Evolutionary conservation across 2,329 filamentous ascomycete genomes (phyloP).

Genomic region (Teratosphaeria pseudoeucalypti): DNA sequence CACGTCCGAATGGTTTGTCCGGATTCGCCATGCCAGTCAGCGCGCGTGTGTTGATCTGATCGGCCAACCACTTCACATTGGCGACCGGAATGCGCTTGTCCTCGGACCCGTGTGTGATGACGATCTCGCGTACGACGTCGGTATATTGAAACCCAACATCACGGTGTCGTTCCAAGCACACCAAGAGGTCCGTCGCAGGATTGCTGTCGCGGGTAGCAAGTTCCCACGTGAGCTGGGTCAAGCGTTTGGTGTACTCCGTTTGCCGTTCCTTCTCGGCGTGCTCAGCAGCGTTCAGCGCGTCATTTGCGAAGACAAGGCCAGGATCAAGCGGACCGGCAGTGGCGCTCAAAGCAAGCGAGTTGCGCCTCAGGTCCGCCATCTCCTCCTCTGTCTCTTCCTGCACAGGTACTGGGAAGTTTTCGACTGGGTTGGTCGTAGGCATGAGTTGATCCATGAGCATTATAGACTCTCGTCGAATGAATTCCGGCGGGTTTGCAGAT

Average conservation of each 20-base stretch:
- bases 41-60: constrained; percentile 57
- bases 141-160: constrained; percentile 94
- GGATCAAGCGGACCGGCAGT: constrained; percentile 26
- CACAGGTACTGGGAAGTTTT: constrained; percentile 20
- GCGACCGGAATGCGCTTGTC: constrained; percentile 89
- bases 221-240: constrained; percentile 92
- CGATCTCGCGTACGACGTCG: constrained; percentile 80
- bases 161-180: constrained; percentile 83
- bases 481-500: constrained; percentile 16
- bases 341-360: constrained; percentile 21
- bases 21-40: constrained; percentile 3
- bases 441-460: constrained; percentile 40
- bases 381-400: constrained; percentile 11
- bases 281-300: constrained; percentile 39
- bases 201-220: constrained; percentile 84
- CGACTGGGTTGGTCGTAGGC: constrained; percentile 26
- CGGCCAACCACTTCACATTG: constrained; percentile 89
- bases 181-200: constrained; percentile 82
- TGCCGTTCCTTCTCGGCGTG: constrained; percentile 63
- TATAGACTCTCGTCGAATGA: constrained; percentile 35
- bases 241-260: constrained; percentile 65
- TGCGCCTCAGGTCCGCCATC: constrained; percentile 1
- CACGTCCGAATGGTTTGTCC: constrained; percentile 3
- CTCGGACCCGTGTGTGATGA: constrained; percentile 87
- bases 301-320: constrained; percentile 32